phyloP scores from a whole-genome alignment of 768 basidiomycete species.

The Chalciporus pseudorubinellus region DNA sequence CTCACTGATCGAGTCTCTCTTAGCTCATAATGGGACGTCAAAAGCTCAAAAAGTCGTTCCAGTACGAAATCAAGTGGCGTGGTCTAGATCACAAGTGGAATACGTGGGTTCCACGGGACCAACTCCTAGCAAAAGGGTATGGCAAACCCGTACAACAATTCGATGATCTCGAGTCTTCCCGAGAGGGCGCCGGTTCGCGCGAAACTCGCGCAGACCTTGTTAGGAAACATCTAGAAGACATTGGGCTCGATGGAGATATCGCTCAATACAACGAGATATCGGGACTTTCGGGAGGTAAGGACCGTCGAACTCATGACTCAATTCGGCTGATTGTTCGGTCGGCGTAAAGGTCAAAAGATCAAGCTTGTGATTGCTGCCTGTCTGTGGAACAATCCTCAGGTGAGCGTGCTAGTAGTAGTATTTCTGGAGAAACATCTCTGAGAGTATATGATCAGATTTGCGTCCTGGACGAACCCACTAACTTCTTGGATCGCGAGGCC shows the following conservation, averaged over 20 bases:
- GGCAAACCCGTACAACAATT: conserved; percentile 89
- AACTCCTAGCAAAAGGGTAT: conserved; percentile 83
- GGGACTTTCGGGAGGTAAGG: conserved; percentile 85
- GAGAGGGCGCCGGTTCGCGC: conserved; percentile 90
- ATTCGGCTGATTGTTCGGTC: conserved; percentile 11
- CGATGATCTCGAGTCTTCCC: conserved; percentile 92
- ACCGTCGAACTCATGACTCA: conserved; percentile 8
- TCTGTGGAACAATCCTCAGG: conserved; percentile 94
- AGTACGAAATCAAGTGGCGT: conserved; percentile 89
- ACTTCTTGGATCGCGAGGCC: conserved; percentile 96
- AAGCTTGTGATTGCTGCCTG: conserved; percentile 94
- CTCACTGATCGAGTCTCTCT: conserved; percentile 14
- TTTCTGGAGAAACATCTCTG: conserved; percentile 1
- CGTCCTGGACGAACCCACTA: conserved; percentile 87
- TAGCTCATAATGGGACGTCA: conserved; percentile 90
- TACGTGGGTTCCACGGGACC: conserved; percentile 88
- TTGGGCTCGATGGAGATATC: conserved; percentile 95
- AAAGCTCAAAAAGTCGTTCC: conserved; percentile 94
- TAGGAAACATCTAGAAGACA: conserved; percentile 90
- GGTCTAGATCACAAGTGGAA: conserved; percentile 85
- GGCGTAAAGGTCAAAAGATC: conserved; percentile 80
- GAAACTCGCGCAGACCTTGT: conserved; percentile 82
- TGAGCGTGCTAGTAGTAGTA: conserved; percentile 30
- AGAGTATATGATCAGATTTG: conserved; percentile 49
- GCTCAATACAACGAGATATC: conserved; percentile 97